Percentiles rank a stretch among this genome's conserved stretches.
Evolutionary conservation across 1,284 basidiomycete species (phyloP).

Genomic region (Papiliotrema flavescens): DNA sequence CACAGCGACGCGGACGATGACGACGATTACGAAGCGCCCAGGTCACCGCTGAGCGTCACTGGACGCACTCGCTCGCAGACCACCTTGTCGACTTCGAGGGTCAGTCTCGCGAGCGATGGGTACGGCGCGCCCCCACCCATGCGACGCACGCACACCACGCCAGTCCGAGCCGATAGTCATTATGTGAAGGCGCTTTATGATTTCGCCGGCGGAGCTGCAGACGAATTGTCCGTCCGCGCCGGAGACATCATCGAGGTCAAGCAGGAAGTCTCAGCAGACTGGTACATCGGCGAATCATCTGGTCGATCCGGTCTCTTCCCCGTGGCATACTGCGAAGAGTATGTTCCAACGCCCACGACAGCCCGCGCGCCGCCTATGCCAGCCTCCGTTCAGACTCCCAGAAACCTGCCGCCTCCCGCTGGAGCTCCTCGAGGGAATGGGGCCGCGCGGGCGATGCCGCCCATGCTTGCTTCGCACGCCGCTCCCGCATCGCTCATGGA

Average conservation of each 20-base stretch:
- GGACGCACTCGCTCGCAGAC: slow-evolving; percentile 15
- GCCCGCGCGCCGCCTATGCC: not conserved
- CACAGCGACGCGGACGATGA: slow-evolving; percentile 41
- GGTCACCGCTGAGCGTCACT: slow-evolving; percentile 6
- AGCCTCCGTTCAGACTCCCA: slow-evolving; percentile 17
- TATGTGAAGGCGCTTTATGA: slow-evolving; percentile 66
- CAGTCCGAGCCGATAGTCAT: slow-evolving; percentile 19
- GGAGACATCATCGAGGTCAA: slow-evolving; percentile 71
- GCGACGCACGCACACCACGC: slow-evolving; percentile 34
- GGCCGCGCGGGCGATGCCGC: slow-evolving; percentile 3
- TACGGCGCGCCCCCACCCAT: slow-evolving; percentile 20
- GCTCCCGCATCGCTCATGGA: slow-evolving; percentile 18
- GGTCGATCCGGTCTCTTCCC: slow-evolving; percentile 74
- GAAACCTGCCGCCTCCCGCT: slow-evolving; percentile 13
- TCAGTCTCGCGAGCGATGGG: slow-evolving; percentile 4
- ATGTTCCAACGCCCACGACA: slow-evolving; percentile 28
- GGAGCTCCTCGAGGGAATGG: not conserved
- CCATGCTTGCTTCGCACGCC: slow-evolving; percentile 11
- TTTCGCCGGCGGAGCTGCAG: slow-evolving; percentile 61
- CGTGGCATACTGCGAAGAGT: slow-evolving; percentile 62
- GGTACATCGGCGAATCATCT: slow-evolving; percentile 73
- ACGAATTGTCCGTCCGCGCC: slow-evolving; percentile 67
- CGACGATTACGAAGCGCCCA: slow-evolving; percentile 38
- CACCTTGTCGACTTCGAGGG: slow-evolving; percentile 12
- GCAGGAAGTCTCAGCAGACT: slow-evolving; percentile 72